Evolutionary conservation across 192 early-diverging fungal genomes (phyloP).

Genomic region (Rhizophagus prolifer): DNA sequence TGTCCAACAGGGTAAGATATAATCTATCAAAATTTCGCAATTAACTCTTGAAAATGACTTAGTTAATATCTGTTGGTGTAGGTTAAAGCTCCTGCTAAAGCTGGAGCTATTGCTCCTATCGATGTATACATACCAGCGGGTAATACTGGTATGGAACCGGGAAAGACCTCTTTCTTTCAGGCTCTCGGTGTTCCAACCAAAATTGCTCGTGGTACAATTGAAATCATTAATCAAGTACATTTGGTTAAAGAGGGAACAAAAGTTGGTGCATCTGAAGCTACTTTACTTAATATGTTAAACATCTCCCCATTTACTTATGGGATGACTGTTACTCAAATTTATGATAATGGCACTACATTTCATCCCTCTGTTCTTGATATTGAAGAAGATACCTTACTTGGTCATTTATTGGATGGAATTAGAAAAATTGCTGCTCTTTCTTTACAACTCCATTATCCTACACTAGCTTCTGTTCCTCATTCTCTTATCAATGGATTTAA

Average conservation of each 20-base stretch:
- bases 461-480: slow-evolving; percentile 92
- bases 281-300: slow-evolving; percentile 98
- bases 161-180: slow-evolving; percentile 99
- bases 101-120: slow-evolving; percentile 90
- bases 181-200: slow-evolving; percentile 99
- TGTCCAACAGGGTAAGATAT: slow-evolving; percentile 84
- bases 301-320: slow-evolving; percentile 99
- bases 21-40: neutral
- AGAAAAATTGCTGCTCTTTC: slow-evolving; percentile 81
- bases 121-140: slow-evolving; percentile 91
- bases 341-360: slow-evolving; percentile 90
- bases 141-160: slow-evolving; percentile 99
- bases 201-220: slow-evolving; percentile 99
- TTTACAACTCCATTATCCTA: slow-evolving; percentile 72
- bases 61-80: neutral
- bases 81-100: slow-evolving; percentile 87
- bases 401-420: slow-evolving; percentile 68
- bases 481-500: slow-evolving; percentile 96
- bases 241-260: slow-evolving; percentile 86
- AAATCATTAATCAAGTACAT: slow-evolving; percentile 95
- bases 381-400: slow-evolving; percentile 67
- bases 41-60: neutral
- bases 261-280: slow-evolving; percentile 98
- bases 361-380: slow-evolving; percentile 87
- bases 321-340: slow-evolving; percentile 90